Base-by-base conservation (phyloP, 2,329 filamentous ascomycete species). In the Lecanoromycetidae sp. region DNA sequence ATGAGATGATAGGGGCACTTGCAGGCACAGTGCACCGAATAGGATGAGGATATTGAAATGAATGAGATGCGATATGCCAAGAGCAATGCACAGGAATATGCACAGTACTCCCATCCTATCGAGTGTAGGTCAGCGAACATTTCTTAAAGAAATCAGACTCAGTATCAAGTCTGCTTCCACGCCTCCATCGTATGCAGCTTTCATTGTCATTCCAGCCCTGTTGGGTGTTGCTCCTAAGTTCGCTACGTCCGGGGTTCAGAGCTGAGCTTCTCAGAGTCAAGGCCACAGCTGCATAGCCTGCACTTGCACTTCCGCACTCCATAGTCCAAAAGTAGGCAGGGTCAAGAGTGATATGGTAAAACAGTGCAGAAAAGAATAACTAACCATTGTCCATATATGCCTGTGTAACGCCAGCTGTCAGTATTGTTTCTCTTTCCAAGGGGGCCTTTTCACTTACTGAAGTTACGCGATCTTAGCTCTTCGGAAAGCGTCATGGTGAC, bases 311-410 rank as follows among this genome's bases (percentile, higher is more conserved):
- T n/a, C n/a, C n/a, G n/a, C n/a, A n/a, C n/a, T n/a, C n/a, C n/a
- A n/a, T n/a, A n/a, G n/a, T n/a, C n/a, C n/a, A n/a, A n/a, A n/a
- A n/a, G 26, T 8, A n/a, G 7, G 29, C 8, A 27, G 17, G n/a
- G n/a, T n/a, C n/a, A n/a, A n/a, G n/a, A n/a, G n/a, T n/a, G n/a
- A n/a, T n/a, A n/a, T n/a, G n/a, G n/a, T n/a, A n/a, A n/a, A n/a
- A n/a, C n/a, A n/a, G n/a, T n/a, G n/a, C n/a, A 46, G 23, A 38
- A 17, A 48, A 23, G 7, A 7, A 17, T 41, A 35, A 71, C 73
- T 65, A 60, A 80, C 77, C 77, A 81, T 77, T 80, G 77, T 57
- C 76, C 77, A 62, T 80, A 81, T 63, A 81, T 81, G 66, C 77
- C 77, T 80, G 48, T 29, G 53, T 13, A 53, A 58, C 54, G 53